A percentile compares a stretch with the other conserved stretches of the same genome.
These are phyloP conservation scores for Saitozyma podzolica DNA, from an alignment of 768 basidiomycete genomes.

Conservation along the genomic window DNA sequence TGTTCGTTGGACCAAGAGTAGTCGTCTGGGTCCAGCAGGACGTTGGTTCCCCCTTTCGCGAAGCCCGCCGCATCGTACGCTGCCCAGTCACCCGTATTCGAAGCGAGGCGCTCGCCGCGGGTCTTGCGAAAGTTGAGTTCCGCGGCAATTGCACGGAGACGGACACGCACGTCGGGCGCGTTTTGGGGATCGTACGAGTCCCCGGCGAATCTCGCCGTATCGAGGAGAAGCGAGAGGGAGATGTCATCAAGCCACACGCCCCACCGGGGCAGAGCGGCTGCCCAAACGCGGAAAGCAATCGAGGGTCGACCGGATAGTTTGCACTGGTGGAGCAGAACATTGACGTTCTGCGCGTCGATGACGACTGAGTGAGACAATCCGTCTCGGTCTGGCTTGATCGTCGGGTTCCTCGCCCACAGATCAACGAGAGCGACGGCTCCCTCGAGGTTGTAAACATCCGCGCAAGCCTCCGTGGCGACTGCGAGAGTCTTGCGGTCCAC, in stretches of 20 bases:
- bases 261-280: slow-evolving; percentile 65
- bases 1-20: slow-evolving; percentile 33
- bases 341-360: slow-evolving; percentile 32
- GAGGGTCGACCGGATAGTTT: slow-evolving; percentile 7
- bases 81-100: slow-evolving; percentile 2
- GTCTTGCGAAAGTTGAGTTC: slow-evolving; percentile 15
- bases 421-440: slow-evolving; percentile 33
- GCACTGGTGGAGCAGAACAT: slow-evolving; percentile 30
- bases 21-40: slow-evolving; percentile 37
- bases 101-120: not conserved
- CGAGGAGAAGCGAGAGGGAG: slow-evolving; percentile 65
- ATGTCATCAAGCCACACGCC: slow-evolving; percentile 60
- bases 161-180: not conserved
- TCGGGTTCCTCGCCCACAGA: slow-evolving; percentile 21
- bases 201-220: slow-evolving; percentile 61
- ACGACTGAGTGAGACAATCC: slow-evolving; percentile 7
- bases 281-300: slow-evolving; percentile 59
- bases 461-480: slow-evolving; percentile 21
- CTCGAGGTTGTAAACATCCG: slow-evolving; percentile 9
- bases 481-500: slow-evolving; percentile 26
- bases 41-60: slow-evolving; percentile 15
- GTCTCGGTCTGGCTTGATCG: not conserved
- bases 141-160: slow-evolving; percentile 19
- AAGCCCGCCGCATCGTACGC: slow-evolving; percentile 20
- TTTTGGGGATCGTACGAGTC: not conserved